Evolutionary conservation across 2,329 filamentous ascomycete species (phyloP), one percentile per base, ranked within the genome.

Genomic region (Phaeosphaeriaceae sp.): DNA sequence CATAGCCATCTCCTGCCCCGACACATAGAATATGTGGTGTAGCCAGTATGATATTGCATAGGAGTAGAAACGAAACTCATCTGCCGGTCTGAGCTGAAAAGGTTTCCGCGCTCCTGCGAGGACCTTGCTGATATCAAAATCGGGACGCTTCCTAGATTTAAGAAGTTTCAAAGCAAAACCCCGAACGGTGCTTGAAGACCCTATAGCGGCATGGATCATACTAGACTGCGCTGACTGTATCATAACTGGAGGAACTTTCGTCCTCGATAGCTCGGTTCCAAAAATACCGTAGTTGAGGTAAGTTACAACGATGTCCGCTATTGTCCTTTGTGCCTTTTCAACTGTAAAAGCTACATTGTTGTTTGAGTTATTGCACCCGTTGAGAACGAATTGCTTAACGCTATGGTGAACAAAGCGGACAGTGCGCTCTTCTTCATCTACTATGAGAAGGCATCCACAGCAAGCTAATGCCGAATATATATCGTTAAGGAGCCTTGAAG

Each of bases 361-460:
- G 23, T 11, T 3, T 26, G 23, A 8, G 23, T 26, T 26, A 26
- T 8, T 11, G 23, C 7, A 26, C 23, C 6, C 1, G 3, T 11
- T 26, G 6, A 26, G 6, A 26, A 26, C 4, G 23, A 8, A 26
- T 26, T 26, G 23, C 23, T 26, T 26, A 11, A 26, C 23, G 11
- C 23, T 26, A 11, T 26, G 56, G 34, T 61, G 58, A 0, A 63
- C 36, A 12, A 62, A 18, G 9, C 53, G 56, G 1, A 63, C 50
- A 3, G 62, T 65, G 3, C 33, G 12, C 32, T 63, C 62, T 46
- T 63, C 62, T 41, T 65, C 61, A 12, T 65, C 58, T 5, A 61
- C 32, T n/a, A 23, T 33, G 16, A 64, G 11, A 23, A 63, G 50
- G 18, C 60, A 61, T 13, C 61, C 61, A 32, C 61, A 63, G 42